Evolutionary conservation across 805 yeast genomes (phyloP), one percentile per base, ranked within the genome.

Genomic region (Ogataea glucozyma): DNA sequence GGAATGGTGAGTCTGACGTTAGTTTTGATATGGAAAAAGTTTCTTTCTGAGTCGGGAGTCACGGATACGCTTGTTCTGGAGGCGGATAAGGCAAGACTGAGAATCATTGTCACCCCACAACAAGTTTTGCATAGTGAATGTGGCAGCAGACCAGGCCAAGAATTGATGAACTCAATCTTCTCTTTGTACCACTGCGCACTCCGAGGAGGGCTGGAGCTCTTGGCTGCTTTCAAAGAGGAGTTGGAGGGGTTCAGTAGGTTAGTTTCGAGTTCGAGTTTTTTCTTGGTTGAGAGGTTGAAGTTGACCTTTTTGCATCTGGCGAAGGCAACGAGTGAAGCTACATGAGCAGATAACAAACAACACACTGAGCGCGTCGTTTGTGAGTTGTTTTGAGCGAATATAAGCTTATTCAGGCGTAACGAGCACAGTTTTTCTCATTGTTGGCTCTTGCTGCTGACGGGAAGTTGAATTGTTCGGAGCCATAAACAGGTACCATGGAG

Each of bases 1-100:
- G 65, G 67, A 3, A 44, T 58, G 37, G 46, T 61, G 13, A 54
- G 66, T 20, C 29, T 63, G n/a, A 58, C 66, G 6, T 13, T 61
- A 10, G 46, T 58, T n/a, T 31, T 58, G 18, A 41, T 62, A 11
- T 61, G 60, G 58, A 54, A 46, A 36, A 62, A 58, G 34, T 33
- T 23, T 19, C 23, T 50, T 3, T 23, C 42, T 9, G 23, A 17
- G 2, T 14, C 31, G 6, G 16, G 17, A 16, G 29, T 9, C 24
- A 22, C 7, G 9, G 29, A 16, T 10, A 10, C 16, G 13, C 16
- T 16, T 23, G 13, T 16, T 6, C n/a, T 20, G 17, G 29, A 16
- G 8, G 13, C 33, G 6, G 23, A 31, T n/a, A n/a, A n/a, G n/a
- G n/a, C n/a, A 19, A 18, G 31, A n/a, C 29, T 35, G 21, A 24